Evolutionary conservation across 2,329 filamentous ascomycete species (phyloP).

Genomic region (Exserohilum rostratum): DNA sequence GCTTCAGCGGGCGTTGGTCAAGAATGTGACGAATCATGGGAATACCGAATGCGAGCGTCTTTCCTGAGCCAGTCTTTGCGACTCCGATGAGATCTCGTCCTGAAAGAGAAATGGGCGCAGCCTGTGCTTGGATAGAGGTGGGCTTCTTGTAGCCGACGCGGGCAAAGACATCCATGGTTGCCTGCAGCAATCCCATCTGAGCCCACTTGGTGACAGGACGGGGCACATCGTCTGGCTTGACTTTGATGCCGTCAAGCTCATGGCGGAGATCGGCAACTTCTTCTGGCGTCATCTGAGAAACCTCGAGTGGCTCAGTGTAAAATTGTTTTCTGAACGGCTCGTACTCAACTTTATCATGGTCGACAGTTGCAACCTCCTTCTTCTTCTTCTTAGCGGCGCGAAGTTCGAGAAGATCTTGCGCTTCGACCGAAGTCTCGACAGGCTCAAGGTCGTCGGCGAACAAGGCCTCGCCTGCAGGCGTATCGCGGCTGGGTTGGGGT

Average conservation of each 20-base stretch:
- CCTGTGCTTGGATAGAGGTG: conserved; percentile 93
- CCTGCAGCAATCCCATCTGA: conserved; percentile 86
- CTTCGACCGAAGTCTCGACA: conserved; percentile 66
- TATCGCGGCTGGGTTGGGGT: conserved; percentile 50
- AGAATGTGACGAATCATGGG: conserved; percentile 99
- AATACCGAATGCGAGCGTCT: conserved; percentile 92
- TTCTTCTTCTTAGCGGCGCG: conserved; percentile 80
- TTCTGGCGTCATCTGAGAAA: conserved; percentile 81
- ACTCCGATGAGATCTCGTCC: conserved; percentile 95
- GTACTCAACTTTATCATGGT: conserved; percentile 86
- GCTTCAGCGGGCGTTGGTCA: conserved; percentile 81
- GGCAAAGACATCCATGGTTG: conserved; percentile 84
- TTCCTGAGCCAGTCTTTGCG: conserved; percentile 96
- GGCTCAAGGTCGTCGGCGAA: conserved; percentile 85
- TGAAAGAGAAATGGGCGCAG: conserved; percentile 93
- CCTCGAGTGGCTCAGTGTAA: conserved; percentile 86
- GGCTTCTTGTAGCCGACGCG: conserved; percentile 84
- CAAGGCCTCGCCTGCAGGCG: conserved; percentile 78
- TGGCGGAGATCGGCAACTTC: conserved; percentile 81
- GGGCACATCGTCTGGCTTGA: conserved; percentile 75
- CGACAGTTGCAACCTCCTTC: conserved; percentile 87
- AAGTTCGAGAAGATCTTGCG: conserved; percentile 57
- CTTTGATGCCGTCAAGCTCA: conserved; percentile 94
- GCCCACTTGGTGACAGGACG: conserved; percentile 97
- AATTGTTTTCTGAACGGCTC: conserved; percentile 91